phyloP scores from a whole-genome alignment of 2,329 filamentous ascomycete species.

The Phyllosticta citrichinensis region DNA sequence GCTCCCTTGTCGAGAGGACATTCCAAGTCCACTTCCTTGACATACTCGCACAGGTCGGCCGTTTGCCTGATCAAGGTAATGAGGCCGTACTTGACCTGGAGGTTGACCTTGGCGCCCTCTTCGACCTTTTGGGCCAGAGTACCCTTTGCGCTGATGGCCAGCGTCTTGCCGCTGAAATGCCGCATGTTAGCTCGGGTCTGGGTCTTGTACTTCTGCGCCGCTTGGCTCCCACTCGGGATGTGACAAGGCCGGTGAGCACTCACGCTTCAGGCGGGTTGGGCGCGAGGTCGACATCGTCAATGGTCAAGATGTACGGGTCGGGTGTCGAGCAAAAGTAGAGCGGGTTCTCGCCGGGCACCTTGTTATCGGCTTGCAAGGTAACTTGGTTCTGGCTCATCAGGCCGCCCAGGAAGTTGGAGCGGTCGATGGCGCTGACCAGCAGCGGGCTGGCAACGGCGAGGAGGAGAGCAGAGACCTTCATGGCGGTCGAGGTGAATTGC shows the following conservation, averaged over 20 bases:
- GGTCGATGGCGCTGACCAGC: not conserved
- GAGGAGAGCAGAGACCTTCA: slow-evolving; percentile 8
- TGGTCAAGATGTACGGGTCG: slow-evolving; percentile 57
- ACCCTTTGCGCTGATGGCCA: slow-evolving; percentile 71
- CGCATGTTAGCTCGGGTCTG: not conserved
- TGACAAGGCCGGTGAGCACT: slow-evolving; percentile 27
- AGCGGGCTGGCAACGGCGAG: slow-evolving; percentile 8
- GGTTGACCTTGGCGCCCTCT: slow-evolving; percentile 67
- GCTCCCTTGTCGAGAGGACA: slow-evolving; percentile 80
- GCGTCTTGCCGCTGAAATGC: slow-evolving; percentile 57
- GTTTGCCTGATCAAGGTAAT: slow-evolving; percentile 77
- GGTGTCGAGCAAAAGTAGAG: slow-evolving; percentile 69
- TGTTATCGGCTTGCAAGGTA: slow-evolving; percentile 39
- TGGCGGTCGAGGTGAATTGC: not conserved
- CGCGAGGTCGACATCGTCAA: slow-evolving; percentile 67
- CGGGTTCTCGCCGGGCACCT: slow-evolving; percentile 77
- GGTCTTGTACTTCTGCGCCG: not conserved
- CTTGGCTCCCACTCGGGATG: not conserved
- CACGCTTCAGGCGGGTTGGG: slow-evolving; percentile 87
- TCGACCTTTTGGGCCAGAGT: slow-evolving; percentile 62
- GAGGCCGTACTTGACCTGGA: slow-evolving; percentile 88
- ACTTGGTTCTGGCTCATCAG: slow-evolving; percentile 3
- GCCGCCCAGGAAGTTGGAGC: slow-evolving; percentile 6
- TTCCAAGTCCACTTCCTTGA: slow-evolving; percentile 75
- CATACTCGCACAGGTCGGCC: slow-evolving; percentile 80